These are phyloP conservation scores for Chlamydomonas incerta DNA, from an alignment of 139 green algal genomes.

Conservation along the genomic window DNA sequence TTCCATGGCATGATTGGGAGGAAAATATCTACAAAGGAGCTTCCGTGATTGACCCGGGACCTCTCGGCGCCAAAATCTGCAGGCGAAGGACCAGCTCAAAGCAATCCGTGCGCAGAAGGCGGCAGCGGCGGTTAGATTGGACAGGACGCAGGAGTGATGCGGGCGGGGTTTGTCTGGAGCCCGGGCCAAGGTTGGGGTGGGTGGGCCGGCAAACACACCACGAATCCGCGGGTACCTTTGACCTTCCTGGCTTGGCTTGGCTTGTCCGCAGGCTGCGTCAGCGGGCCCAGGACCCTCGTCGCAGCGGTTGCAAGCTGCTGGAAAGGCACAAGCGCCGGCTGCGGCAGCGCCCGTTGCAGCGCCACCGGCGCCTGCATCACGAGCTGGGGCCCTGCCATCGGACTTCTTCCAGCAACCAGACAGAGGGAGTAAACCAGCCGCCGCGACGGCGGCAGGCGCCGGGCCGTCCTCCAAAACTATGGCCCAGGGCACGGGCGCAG, in stretches of 20 bases:
- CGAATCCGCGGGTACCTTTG: not conserved
- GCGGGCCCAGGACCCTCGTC: slow-evolving; percentile 10
- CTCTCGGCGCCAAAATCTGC: not conserved
- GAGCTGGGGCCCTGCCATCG: slow-evolving; percentile 24
- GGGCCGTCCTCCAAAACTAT: slow-evolving; percentile 17
- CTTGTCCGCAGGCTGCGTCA: not conserved
- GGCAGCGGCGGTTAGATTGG: slow-evolving; percentile 16
- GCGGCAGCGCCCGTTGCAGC: not conserved
- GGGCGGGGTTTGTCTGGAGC: no score
- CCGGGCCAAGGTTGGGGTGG: no score
- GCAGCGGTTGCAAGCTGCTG: not conserved
- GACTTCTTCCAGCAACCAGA: slow-evolving; percentile 48
- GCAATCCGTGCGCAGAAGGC: slow-evolving; percentile 28
- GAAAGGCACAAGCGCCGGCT: not conserved
- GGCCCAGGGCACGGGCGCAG: not conserved
- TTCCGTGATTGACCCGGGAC: no score
- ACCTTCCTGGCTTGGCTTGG: not conserved
- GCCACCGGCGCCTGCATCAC: not conserved
- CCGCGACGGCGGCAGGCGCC: not conserved
- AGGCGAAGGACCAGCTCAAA: slow-evolving; percentile 36
- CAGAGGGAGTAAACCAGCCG: not conserved
- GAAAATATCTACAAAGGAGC: no score
- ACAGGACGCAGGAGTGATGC: no score
- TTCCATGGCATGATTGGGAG: no score
- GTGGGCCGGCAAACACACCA: no score